Conservation (phyloP, 176 grass and related monocot genomes). For the Tillandsia leiboldiana region DNA sequence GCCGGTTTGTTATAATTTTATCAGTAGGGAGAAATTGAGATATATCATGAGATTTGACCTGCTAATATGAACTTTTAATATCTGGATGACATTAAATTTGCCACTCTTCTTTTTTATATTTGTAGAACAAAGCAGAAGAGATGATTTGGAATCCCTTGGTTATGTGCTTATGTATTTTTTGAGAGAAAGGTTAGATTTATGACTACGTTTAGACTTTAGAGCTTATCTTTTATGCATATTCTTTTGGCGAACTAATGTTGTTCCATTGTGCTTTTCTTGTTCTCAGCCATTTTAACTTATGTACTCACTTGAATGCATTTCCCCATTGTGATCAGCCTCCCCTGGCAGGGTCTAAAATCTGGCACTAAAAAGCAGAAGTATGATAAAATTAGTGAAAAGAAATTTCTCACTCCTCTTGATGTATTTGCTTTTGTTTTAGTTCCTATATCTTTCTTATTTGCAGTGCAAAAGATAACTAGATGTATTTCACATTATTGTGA, state of each 20-base stretch:
- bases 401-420: conserved; percentile 90
- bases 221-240: conserved; percentile 1
- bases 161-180: conserved; percentile 93
- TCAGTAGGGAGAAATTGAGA: background rate
- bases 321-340: conserved; percentile 51
- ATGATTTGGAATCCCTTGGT: conserved; percentile 95
- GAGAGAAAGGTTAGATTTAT: conserved; percentile 73
- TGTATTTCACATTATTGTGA: conserved; percentile 11
- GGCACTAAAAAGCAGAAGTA: conserved; percentile 96
- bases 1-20: too few relatives aligned
- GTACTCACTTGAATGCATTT: conserved; percentile 10
- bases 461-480: background rate
- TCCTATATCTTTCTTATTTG: background rate
- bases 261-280: background rate
- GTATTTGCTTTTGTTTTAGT: conserved; percentile 30
- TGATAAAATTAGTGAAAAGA: conserved; percentile 97
- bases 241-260: too few relatives aligned
- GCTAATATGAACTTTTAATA: background rate
- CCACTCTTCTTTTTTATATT: conserved; percentile 17
- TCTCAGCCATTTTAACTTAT: background rate
- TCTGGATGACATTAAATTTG: background rate
- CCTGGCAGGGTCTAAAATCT: conserved; percentile 94
- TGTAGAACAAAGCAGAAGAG: conserved; percentile 97
- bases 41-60: conserved; percentile 1
- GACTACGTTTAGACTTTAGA: background rate